A percentile compares a stretch with the other conserved stretches of the same genome.
Evolutionary conservation across 2,329 filamentous ascomycete genomes (phyloP).

Genomic region (Microdochium nivale): DNA sequence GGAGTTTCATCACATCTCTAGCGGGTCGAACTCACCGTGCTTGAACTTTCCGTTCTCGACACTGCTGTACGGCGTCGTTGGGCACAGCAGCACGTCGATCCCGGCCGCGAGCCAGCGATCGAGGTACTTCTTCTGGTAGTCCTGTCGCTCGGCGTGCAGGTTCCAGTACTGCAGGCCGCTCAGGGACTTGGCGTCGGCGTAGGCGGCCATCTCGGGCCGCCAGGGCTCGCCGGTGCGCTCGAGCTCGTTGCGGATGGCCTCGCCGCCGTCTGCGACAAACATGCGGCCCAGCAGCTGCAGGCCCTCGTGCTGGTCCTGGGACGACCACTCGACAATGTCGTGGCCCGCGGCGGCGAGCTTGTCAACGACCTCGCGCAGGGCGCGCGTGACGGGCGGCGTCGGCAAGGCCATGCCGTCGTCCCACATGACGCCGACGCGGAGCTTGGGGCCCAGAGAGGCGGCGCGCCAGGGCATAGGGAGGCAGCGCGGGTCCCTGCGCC

Average conservation of each 20-base stretch:
- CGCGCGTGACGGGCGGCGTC: slow-evolving; percentile 55
- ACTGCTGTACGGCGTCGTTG: slow-evolving; percentile 36
- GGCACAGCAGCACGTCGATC: slow-evolving; percentile 56
- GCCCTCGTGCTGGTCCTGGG: slow-evolving; percentile 30
- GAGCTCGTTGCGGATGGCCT: slow-evolving; percentile 28
- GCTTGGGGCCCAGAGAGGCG: slow-evolving; percentile 15
- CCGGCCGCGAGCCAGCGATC: slow-evolving; percentile 35
- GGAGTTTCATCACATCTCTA: no score
- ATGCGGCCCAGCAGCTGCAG: slow-evolving; percentile 28
- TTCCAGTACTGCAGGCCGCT: slow-evolving; percentile 37
- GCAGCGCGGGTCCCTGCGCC: slow-evolving; percentile 48
- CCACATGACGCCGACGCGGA: slow-evolving; percentile 55
- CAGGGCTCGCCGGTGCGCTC: slow-evolving; percentile 31
- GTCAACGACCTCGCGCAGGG: slow-evolving; percentile 35
- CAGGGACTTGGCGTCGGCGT: slow-evolving; percentile 24
- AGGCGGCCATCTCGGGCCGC: slow-evolving; percentile 16
- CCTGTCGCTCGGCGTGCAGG: slow-evolving; percentile 34
- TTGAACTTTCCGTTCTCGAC: slow-evolving; percentile 33
- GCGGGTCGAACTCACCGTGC: slow-evolving; percentile 31
- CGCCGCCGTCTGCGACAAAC: slow-evolving; percentile 39
- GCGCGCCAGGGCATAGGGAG: slow-evolving; percentile 48
- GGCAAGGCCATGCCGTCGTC: slow-evolving; percentile 56
- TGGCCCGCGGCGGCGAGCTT: slow-evolving; percentile 36
- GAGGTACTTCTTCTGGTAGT: slow-evolving; percentile 35
- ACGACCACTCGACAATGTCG: slow-evolving; percentile 44